A percentile compares a stretch with the other conserved stretches of the same genome.
phyloP scores from a whole-genome alignment of 257 asterid genomes.

The Solanum etuberosum region DNA sequence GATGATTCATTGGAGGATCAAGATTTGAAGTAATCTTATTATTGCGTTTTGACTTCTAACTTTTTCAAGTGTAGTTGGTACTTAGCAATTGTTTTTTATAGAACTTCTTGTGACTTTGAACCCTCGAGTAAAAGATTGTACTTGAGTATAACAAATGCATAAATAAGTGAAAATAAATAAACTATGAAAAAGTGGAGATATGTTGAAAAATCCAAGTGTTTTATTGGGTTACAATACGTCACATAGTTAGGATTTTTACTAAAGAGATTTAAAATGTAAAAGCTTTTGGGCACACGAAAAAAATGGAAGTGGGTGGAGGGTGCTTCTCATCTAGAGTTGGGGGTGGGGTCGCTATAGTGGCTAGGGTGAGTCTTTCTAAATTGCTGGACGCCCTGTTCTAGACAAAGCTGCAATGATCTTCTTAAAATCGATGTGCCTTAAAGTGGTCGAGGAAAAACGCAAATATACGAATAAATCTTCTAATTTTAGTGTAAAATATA shows the following conservation, averaged over 20 bases:
- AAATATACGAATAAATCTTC: background rate
- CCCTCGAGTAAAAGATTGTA: background rate
- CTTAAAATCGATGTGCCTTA: background rate
- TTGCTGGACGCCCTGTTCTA: accelerated
- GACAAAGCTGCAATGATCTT: background rate
- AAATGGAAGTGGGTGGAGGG: background rate
- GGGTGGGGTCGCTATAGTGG: background rate
- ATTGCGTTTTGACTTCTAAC: background rate
- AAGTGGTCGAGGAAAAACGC: background rate
- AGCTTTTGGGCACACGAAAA: background rate
- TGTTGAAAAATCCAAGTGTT: background rate
- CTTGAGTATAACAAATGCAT: background rate
- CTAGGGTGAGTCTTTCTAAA: background rate
- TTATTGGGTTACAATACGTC: background rate
- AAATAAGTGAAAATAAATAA: background rate
- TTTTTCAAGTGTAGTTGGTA: background rate
- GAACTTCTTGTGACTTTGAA: background rate
- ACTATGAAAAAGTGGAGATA: background rate
- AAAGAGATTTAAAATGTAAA: background rate
- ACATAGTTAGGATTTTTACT: background rate
- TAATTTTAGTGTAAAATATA: background rate
- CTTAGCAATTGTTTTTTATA: background rate
- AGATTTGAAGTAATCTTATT: background rate
- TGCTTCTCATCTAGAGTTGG: background rate
- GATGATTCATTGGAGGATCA: background rate